Evolutionary conservation across 441 rosid species (phyloP).

Genomic region (Adansonia gregorii): DNA sequence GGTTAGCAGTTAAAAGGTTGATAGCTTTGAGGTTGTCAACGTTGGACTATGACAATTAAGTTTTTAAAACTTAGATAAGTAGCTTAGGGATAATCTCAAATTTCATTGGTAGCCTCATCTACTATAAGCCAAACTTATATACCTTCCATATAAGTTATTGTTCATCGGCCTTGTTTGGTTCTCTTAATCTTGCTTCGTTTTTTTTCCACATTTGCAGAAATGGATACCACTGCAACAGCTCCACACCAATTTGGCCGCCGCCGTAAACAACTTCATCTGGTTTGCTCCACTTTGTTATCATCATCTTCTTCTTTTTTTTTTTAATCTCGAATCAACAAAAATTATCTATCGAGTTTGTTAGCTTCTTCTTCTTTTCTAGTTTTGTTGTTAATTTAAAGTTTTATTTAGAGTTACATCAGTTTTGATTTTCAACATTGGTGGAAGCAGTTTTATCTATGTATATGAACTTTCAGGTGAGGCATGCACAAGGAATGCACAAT

Average conservation of each 20-base stretch:
- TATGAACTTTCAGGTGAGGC: conserved; percentile 63
- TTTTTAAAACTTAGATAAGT: background rate
- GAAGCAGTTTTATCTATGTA: no score
- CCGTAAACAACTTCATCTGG: conserved; percentile 33
- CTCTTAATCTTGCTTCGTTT: background rate
- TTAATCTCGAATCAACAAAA: background rate
- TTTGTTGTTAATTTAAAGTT: no score
- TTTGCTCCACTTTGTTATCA: background rate
- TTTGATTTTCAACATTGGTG: no score
- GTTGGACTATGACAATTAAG: background rate
- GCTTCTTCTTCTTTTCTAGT: background rate
- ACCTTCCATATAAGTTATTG: background rate
- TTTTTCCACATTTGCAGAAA: conserved; percentile 24
- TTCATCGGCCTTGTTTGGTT: background rate
- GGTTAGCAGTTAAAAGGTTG: background rate
- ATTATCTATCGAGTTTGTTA: background rate
- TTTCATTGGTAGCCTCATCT: background rate
- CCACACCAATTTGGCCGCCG: conserved; percentile 39
- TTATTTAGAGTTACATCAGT: no score
- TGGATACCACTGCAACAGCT: conserved; percentile 34
- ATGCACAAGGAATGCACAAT: conserved; percentile 84
- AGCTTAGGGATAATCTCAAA: background rate
- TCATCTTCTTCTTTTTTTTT: no score
- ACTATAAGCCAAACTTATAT: background rate
- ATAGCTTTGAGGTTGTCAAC: background rate